phyloP scores from a whole-genome alignment of 306 rosid genomes.

The apple (Malus domestica) region DNA sequence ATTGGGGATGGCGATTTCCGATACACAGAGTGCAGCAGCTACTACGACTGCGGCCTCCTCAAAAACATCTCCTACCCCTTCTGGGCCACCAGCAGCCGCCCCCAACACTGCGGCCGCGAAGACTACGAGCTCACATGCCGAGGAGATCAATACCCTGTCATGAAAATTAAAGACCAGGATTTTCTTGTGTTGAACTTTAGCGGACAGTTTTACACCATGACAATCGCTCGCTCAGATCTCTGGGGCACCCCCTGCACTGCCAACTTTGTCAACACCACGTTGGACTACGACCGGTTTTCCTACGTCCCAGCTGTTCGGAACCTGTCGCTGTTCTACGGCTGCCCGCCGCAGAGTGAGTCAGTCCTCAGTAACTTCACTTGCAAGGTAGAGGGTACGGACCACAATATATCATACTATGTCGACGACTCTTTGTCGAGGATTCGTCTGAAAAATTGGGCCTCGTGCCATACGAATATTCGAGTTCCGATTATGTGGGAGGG shows the following conservation, averaged over 20 bases:
- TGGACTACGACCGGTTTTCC: not conserved
- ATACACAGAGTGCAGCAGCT: too few relatives aligned
- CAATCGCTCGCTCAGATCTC: slow-evolving; percentile 7
- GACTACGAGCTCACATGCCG: too few relatives aligned
- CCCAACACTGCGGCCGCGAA: too few relatives aligned
- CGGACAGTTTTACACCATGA: not conserved
- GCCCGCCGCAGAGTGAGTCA: accelerated
- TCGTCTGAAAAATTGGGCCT: not conserved
- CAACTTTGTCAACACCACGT: not conserved
- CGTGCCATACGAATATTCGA: not conserved
- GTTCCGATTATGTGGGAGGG: slow-evolving; percentile 11
- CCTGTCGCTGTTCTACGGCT: slow-evolving; percentile 18
- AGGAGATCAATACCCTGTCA: too few relatives aligned
- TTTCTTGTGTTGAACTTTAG: too few relatives aligned
- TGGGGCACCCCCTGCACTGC: not conserved
- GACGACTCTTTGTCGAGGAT: not conserved
- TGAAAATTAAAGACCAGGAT: too few relatives aligned
- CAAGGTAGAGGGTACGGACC: not conserved
- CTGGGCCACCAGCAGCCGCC: too few relatives aligned
- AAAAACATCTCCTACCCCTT: too few relatives aligned
- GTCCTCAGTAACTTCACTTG: not conserved
- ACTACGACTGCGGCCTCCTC: too few relatives aligned
- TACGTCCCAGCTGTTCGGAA: not conserved
- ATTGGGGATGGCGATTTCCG: too few relatives aligned
- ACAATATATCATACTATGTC: not conserved